Evolutionary conservation across 139 green algal species (phyloP).

Genomic region (Chloropicon primus): DNA sequence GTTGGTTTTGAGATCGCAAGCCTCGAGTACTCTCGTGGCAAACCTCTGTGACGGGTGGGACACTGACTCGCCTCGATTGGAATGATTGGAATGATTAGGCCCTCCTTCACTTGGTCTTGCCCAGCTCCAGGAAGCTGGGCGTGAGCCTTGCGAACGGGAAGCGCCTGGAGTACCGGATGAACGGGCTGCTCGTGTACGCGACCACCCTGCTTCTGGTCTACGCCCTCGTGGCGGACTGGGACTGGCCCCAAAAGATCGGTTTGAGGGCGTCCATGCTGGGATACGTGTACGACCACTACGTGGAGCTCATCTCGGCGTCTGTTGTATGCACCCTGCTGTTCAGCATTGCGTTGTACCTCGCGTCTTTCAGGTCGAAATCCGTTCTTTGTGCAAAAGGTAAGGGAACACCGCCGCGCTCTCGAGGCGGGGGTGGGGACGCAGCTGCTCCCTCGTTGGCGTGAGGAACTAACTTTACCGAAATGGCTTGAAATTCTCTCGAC

Average conservation of each 20-base stretch:
- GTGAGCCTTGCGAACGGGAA: conserved; percentile 35
- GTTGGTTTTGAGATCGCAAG: too few relatives aligned
- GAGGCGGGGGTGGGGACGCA: too few relatives aligned
- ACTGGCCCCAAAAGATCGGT: not conserved
- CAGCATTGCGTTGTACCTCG: conserved; percentile 42
- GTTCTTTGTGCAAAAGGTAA: conserved; percentile 37
- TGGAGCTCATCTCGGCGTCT: conserved; percentile 56
- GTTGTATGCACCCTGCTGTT: conserved; percentile 37
- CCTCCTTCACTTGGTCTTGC: conserved; percentile 63
- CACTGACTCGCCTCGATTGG: too few relatives aligned
- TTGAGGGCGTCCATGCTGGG: conserved; percentile 20
- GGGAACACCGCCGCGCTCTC: too few relatives aligned
- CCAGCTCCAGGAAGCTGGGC: conserved; percentile 43
- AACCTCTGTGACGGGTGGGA: too few relatives aligned
- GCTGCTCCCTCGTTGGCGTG: too few relatives aligned
- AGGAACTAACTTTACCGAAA: too few relatives aligned
- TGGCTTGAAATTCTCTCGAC: too few relatives aligned
- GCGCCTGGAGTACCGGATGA: conserved; percentile 71
- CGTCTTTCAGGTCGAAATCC: conserved; percentile 28
- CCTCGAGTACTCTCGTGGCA: too few relatives aligned
- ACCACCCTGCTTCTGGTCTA: conserved; percentile 49
- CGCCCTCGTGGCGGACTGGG: not conserved
- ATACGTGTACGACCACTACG: conserved; percentile 64
- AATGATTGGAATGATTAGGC: too few relatives aligned
- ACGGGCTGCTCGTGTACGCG: conserved; percentile 21